Base-by-base conservation (phyloP, 2,329 filamentous ascomycete genomes). In the Colletotrichum lini region DNA sequence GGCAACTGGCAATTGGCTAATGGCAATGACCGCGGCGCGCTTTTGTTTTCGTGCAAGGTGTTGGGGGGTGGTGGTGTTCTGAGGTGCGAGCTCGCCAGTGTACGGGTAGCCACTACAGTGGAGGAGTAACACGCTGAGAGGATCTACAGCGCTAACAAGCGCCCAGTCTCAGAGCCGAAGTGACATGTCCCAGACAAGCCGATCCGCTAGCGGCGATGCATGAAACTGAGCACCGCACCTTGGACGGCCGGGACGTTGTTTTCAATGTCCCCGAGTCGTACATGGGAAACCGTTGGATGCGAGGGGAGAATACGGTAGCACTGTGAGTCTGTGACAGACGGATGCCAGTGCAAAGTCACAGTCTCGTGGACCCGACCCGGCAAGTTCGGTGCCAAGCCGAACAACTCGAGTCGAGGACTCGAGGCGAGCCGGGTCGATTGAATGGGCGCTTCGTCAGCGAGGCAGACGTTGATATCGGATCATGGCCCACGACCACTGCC, bases 141-240 rank as follows among this genome's bases (percentile, higher is more conserved):
- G 59, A 62, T 62, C 59, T 62, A 45, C 59, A n/a, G 59, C 59
- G 47, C 59, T 62, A 52, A 38, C 15, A 52, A n/a, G 59, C 35
- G 52, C 45, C 59, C 23, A 18, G 40, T 13, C n/a, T 35, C 30
- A 35, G 30, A 35, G 30, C 30, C 30, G 30, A 15, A 50, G 59
- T 40, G 59, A 49, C 47, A 52, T 40, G 16, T 62, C 35, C 45
- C 47, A 50, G 59, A 62, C 59, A 62, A 35, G 59, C 47, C 59
- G 59, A 62, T 40, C 58, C n/a, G 58, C 45, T 61, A 61, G 44
- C 58, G 58, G 58, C 58, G 47, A 61, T 61, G 45, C 45, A 16
- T 61, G 45, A 49, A 45, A 61, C 50, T 21, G 38, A 61, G 58
- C 44, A 61, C n/a, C 45, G 15, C 3, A 35, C 12, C 30, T 9